Conservation (phyloP, 2,329 filamentous ascomycete species). For the Rhinocladiella similis region DNA sequence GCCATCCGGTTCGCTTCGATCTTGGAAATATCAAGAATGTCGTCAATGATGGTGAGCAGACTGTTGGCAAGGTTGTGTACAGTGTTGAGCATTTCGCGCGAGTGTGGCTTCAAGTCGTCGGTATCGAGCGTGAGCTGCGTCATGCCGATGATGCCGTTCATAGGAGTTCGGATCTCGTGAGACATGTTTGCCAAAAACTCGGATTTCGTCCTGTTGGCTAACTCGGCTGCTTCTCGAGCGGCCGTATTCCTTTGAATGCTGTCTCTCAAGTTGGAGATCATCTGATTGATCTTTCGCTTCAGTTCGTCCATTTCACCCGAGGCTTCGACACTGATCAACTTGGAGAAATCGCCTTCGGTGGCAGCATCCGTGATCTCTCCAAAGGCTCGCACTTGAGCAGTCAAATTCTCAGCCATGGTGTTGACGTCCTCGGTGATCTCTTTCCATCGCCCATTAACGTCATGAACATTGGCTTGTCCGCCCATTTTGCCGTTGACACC, state of each 20-base stretch:
- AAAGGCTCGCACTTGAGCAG: conserved; percentile 95
- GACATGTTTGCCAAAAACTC: conserved; percentile 99
- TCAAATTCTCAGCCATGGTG: conserved; percentile 83
- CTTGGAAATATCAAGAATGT: conserved; percentile 68
- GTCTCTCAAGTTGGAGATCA: conserved; percentile 94
- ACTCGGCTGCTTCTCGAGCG: conserved; percentile 89
- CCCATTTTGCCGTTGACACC: conserved; percentile 98
- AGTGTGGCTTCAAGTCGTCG: conserved; percentile 89
- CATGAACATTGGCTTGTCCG: conserved; percentile 90
- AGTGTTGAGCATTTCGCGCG: conserved; percentile 97
- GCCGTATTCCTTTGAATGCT: conserved; percentile 96
- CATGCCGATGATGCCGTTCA: conserved; percentile 98
- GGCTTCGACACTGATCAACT: conserved; percentile 93
- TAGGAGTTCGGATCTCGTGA: conserved; percentile 95
- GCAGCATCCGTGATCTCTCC: conserved; percentile 98
- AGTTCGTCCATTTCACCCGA: conserved; percentile 99
- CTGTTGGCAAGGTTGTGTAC: conserved; percentile 97
- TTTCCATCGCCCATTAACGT: conserved; percentile 92
- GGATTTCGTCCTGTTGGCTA: conserved; percentile 97
- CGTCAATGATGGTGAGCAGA: conserved; percentile 92
- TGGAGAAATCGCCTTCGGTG: conserved; percentile 95
- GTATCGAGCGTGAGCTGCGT: conserved; percentile 95
- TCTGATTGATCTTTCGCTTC: conserved; percentile 98
- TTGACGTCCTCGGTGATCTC: conserved; percentile 97
- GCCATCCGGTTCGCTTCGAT: conserved; percentile 97